Base-by-base conservation (phyloP, 495 filamentous ascomycete species). In the Rusavskia elegans region DNA sequence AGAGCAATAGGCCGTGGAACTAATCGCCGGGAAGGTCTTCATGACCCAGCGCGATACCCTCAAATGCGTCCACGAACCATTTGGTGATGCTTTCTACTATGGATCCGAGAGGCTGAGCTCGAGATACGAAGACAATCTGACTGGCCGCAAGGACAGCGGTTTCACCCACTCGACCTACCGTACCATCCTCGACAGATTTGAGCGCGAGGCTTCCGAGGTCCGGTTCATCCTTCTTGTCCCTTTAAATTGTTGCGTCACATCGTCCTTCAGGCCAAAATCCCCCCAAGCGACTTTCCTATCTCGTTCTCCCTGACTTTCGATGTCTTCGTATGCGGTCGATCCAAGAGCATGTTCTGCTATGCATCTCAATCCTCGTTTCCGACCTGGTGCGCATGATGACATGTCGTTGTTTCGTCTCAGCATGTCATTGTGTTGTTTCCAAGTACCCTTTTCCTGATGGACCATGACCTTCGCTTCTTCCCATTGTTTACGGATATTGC, bases 61-160 rank as follows among this genome's bases (percentile, higher is more conserved):
- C 29, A 70, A 78, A 56, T 94, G 87, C 64, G 67, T 90, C 57
- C 92, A 98, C 63, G 92, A 98, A 65, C 92, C 92, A 1, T 96
- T 96, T 59, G 92, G 92, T 16, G 92, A 98, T 63, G 85, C 89
- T 52, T 98, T 87, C 67, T 96, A 98, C 68, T 96, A 82, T 60
- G 89, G 90, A 23, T 87, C 89, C 0, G 92, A 98, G 67, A 72
- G 88, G 41, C 74, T 96, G 52, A 81, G 82, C 58, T 66, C 74
- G 38, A 73, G 90, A 58, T 98, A 83, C 56, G 81, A 78, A 51
- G 61, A 83, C 27, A 85, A 96, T 60, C 79, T 82, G 61, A 67
- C 78, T 54, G 78, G 69, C 19, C 76, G 92, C 54, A 52, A 75
- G 40, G 73, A 78, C 45, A 89, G 80, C 57, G 89, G 89, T 35